Evolutionary conservation across 2,329 filamentous ascomycete species (phyloP).

Genomic region (Cladophialophora carrionii): DNA sequence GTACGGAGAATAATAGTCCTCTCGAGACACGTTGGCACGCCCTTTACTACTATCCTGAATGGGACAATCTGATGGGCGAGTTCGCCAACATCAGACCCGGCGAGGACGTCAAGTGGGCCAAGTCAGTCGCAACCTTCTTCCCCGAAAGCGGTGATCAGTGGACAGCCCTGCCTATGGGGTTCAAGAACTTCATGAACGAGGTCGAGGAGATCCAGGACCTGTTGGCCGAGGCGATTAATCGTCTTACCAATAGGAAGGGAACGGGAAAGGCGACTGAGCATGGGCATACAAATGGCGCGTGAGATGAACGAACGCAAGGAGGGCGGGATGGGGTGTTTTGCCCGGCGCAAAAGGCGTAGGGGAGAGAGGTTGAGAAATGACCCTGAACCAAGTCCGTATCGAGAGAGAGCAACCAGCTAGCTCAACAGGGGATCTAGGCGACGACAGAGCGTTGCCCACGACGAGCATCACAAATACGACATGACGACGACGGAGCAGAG

Average conservation of each 20-base stretch:
- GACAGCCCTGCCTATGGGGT: constrained; percentile 39
- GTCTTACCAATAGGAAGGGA: constrained; percentile 15
- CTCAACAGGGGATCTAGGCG: neutral
- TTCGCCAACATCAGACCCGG: constrained; percentile 44
- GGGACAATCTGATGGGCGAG: constrained; percentile 48
- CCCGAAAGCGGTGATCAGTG: constrained; percentile 35
- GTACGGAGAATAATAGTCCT: constrained; percentile 11
- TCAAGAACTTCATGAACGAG: constrained; percentile 44
- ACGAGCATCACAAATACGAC: neutral
- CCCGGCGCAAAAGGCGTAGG: neutral
- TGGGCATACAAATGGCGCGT: neutral
- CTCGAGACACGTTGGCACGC: constrained; percentile 41
- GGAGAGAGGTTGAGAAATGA: neutral
- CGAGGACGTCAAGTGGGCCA: constrained; percentile 43
- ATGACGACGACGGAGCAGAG: neutral
- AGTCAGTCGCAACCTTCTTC: constrained; percentile 45
- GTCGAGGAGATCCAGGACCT: constrained; percentile 44
- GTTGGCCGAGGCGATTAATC: constrained; percentile 39
- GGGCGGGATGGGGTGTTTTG: neutral
- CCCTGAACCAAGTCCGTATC: neutral
- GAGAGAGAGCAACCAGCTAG: neutral
- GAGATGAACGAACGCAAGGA: neutral
- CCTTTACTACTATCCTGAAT: constrained; percentile 42
- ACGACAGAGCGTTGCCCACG: neutral
- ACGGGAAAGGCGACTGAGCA: neutral